Evolutionary conservation across 1,284 basidiomycete species (phyloP), one percentile per base, ranked within the genome.

Genomic region (Cryptococcus neoformans): DNA sequence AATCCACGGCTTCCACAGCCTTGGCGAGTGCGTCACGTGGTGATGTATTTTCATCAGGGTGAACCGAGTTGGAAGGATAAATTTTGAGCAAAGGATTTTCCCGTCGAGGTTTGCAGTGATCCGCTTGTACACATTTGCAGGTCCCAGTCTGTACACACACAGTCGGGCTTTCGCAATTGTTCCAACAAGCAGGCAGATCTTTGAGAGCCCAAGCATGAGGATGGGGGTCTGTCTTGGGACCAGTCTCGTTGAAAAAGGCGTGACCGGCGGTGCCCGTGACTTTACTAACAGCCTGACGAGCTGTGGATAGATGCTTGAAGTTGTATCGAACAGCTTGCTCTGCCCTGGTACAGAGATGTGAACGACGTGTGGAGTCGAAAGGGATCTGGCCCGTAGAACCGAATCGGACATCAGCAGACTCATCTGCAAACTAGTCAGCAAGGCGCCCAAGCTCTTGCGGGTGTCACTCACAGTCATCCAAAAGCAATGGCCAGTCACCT

Each of bases 81-180:
- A 69, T 55, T 4, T 65, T 60, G 7, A 71, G 56, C 6, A 75
- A 58, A 4, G 72, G 68, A 57, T 72, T 74, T 17, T 67, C 65
- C 1, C 69, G 66, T 12, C 62, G 60, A 4, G 64, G 56, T 6
- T 67, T 62, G 61, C 76, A 77, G 35, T 66, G 62, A 55, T 76
- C 74, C 4, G 74, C 67, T 49, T 67, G 67, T 7, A 78, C 73
- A 47, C 77, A 78, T 36, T 74, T 71, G 57, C 77, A 78, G 37
- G 66, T 58, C 1, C 75, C 76, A 0, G 74, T 77, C 58, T 78
- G 70, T n/a, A 78, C 67, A 56, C 77, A 78, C 38, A 77, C 64
- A 3, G 70, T 65, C 11, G 77, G 77, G 46, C 66, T 68, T 49
- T 63, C 59, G 57, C 77, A 78, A 55, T 76, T 70, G 63, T 78